phyloP scores from a whole-genome alignment of 1,284 basidiomycete species.

The Cutaneotrichosporon cavernicola region DNA sequence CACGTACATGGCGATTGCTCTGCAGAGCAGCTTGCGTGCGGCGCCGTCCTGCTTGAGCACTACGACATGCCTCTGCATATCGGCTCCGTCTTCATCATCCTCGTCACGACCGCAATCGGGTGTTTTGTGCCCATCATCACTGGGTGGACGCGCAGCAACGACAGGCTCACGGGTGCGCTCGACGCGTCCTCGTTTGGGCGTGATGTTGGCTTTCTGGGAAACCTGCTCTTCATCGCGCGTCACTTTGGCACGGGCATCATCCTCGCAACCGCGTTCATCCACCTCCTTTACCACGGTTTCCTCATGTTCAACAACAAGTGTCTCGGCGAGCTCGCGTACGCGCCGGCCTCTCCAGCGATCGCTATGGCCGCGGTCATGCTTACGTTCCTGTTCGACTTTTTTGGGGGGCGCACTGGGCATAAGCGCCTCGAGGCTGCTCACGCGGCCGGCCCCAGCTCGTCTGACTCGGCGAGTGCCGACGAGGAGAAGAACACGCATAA shows the following conservation, averaged over 20 bases:
- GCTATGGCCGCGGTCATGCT: slow-evolving; percentile 43
- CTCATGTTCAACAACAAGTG: slow-evolving; percentile 53
- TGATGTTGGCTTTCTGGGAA: slow-evolving; percentile 27
- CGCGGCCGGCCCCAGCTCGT: neutral
- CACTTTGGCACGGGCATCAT: slow-evolving; percentile 43
- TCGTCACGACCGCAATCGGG: slow-evolving; percentile 51
- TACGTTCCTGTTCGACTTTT: slow-evolving; percentile 49
- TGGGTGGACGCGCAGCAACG: slow-evolving; percentile 11
- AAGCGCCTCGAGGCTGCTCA: neutral
- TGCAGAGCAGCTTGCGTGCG: slow-evolving; percentile 44
- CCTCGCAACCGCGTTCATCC: slow-evolving; percentile 28
- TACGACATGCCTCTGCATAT: slow-evolving; percentile 55
- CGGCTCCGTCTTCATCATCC: slow-evolving; percentile 53
- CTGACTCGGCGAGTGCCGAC: neutral
- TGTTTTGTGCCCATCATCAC: slow-evolving; percentile 48
- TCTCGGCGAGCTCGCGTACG: slow-evolving; percentile 53
- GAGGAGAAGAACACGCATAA: neutral
- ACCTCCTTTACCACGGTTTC: slow-evolving; percentile 55
- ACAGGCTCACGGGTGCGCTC: neutral
- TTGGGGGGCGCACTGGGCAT: slow-evolving; percentile 24
- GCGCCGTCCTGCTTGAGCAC: slow-evolving; percentile 34
- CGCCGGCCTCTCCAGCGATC: slow-evolving; percentile 54
- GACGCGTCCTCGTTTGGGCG: slow-evolving; percentile 17
- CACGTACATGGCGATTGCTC: slow-evolving; percentile 54
- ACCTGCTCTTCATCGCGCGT: slow-evolving; percentile 49